A percentile compares a stretch with the other conserved stretches of the same genome.
These are phyloP conservation scores for Solanum clarkiae DNA, from an alignment of 257 asterid species.

Conservation along the genomic window DNA sequence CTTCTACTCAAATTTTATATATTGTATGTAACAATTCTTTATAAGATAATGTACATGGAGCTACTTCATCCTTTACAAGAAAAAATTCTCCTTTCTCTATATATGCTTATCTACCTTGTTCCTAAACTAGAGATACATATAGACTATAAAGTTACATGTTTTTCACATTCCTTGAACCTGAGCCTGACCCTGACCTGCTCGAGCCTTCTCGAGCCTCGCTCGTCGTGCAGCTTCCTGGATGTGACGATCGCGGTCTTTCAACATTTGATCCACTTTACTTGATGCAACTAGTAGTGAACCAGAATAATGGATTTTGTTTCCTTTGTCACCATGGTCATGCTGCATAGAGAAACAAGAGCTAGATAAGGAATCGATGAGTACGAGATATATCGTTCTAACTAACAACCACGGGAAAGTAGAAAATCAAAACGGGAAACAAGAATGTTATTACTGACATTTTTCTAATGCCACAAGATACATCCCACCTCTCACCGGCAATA, in stretches of 20 bases:
- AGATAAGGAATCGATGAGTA: neutral
- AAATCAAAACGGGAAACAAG: neutral
- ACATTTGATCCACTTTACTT: slow-evolving; percentile 66
- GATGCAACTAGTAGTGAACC: slow-evolving; percentile 59
- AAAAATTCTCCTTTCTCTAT: neutral
- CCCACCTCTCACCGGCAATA: neutral
- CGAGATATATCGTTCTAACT: neutral
- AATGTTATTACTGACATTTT: neutral
- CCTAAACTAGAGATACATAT: neutral
- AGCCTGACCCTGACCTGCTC: slow-evolving; percentile 37
- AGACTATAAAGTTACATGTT: slow-evolving; percentile 1
- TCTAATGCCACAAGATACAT: neutral
- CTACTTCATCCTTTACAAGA: neutral
- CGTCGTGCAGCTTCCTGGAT: slow-evolving; percentile 77
- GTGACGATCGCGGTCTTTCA: slow-evolving; percentile 72
- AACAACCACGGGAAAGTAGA: neutral
- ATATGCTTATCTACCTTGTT: slow-evolving; percentile 2
- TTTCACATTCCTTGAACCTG: slow-evolving; percentile 16
- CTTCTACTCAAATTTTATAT: no score
- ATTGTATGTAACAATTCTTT: neutral
- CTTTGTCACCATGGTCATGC: slow-evolving; percentile 28
- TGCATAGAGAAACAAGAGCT: neutral
- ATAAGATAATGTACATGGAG: neutral
- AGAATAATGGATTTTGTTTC: slow-evolving; percentile 46
- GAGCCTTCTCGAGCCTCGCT: slow-evolving; percentile 40